Evolutionary conservation across 805 yeast species (phyloP).

Genomic region (Cyberlindnera samutprakarnensis): DNA sequence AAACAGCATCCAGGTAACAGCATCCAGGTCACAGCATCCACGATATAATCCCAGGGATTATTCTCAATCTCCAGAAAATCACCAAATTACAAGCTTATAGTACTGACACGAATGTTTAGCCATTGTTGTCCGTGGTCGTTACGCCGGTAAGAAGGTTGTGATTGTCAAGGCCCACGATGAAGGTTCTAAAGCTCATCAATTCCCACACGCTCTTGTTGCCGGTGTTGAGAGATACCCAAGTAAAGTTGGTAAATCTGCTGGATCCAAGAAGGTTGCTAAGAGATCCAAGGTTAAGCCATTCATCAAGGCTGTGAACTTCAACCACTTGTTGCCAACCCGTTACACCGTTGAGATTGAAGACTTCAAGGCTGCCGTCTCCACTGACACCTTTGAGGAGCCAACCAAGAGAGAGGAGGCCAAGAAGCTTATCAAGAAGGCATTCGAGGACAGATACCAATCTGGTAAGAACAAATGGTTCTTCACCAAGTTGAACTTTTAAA

Average conservation of each 20-base stretch:
- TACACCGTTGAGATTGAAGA: slow-evolving; percentile 96
- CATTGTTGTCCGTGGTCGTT: slow-evolving; percentile 99
- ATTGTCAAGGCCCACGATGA: slow-evolving; percentile 97
- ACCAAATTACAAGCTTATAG: no score
- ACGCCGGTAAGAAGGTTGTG: slow-evolving; percentile 99
- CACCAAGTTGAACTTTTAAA: slow-evolving; percentile 89
- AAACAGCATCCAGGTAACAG: no score
- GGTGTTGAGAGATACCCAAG: slow-evolving; percentile 99
- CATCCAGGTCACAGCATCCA: no score
- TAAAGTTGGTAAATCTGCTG: slow-evolving; percentile 92
- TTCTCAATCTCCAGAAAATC: no score
- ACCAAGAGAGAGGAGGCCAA: slow-evolving; percentile 98
- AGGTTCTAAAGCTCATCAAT: slow-evolving; percentile 97
- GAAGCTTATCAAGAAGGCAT: slow-evolving; percentile 97
- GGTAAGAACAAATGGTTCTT: slow-evolving; percentile 99
- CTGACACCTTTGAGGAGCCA: slow-evolving; percentile 95
- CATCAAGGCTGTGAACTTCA: slow-evolving; percentile 98
- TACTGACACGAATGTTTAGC: slow-evolving; percentile 26
- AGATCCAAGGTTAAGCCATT: slow-evolving; percentile 98
- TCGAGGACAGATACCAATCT: slow-evolving; percentile 98
- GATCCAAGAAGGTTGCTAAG: slow-evolving; percentile 94
- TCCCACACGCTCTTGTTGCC: slow-evolving; percentile 99
- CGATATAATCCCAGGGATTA: no score
- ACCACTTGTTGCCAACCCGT: slow-evolving; percentile 99
- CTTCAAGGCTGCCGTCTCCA: slow-evolving; percentile 83